A percentile compares a stretch with the other conserved stretches of the same genome.
These are phyloP conservation scores for Sporobolomyces phaffii DNA, from an alignment of 768 basidiomycete genomes.

Conservation along the genomic window DNA sequence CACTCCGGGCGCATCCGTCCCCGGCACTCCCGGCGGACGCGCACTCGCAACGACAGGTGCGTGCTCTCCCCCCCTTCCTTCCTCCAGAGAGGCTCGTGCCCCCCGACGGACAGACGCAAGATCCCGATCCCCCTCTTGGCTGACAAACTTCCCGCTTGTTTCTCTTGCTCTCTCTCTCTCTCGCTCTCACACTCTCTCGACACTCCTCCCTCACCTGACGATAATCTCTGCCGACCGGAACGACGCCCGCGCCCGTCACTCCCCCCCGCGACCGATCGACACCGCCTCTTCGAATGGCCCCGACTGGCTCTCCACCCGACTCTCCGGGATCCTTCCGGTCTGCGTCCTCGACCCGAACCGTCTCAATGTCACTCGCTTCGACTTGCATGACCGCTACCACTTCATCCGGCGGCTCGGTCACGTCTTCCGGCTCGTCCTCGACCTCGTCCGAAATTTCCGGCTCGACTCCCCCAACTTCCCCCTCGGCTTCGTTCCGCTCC, in stretches of 20 bases:
- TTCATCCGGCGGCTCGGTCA: neutral
- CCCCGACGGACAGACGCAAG: neutral
- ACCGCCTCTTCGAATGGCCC: too few species aligned
- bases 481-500: neutral
- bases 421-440: slow-evolving; percentile 8
- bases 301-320: too few species aligned
- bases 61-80: neutral
- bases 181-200: neutral
- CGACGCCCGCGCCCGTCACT: too few species aligned
- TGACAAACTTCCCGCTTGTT: neutral
- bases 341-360: neutral
- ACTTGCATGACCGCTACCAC: neutral
- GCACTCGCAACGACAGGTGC: slow-evolving; percentile 25
- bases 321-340: neutral
- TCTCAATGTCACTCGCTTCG: neutral
- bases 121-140: neutral
- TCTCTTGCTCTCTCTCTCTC: neutral
- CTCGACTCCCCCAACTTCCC: neutral
- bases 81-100: neutral
- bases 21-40: slow-evolving; percentile 10
- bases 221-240: too few species aligned
- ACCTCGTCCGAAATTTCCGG: neutral
- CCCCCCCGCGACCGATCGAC: too few species aligned
- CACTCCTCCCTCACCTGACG: too few species aligned
- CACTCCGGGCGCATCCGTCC: slow-evolving; percentile 8